Evolutionary conservation across 495 filamentous ascomycete species (phyloP), one percentile per base, ranked within the genome.

Genomic region (Cenococcum geophilum): DNA sequence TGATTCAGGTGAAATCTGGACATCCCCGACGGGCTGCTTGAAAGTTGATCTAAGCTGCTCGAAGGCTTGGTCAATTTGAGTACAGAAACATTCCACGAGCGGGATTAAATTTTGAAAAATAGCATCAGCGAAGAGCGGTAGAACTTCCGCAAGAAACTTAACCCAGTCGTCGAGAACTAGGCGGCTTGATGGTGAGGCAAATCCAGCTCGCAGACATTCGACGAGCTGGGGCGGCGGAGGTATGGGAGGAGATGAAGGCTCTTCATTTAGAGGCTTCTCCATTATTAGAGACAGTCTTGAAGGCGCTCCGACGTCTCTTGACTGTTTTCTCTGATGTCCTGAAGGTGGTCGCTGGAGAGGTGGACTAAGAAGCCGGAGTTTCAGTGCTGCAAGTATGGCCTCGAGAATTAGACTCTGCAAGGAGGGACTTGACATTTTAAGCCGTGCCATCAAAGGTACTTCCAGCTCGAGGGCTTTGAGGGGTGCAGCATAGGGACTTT

Each of bases 61-160:
- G 71, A 96, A 97, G 0, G 85, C 85, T 56, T 74, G 73, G 47
- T 76, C 80, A 18, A 96, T 86, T 67, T 95, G 84, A 56, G 76
- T 75, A 72, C 89, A 95, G 55, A 99, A 79, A 53, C 88, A 92
- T 73, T 92, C 91, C 20, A 96, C 92, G 9, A 99, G 78, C 23
- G 89, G 92, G 58, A 97, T 82, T 36, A 97, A 73, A 55, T 91
- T 88, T 67, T 96, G 90, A 68, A 96, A 97, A 36, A 95, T 89
- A 1, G 85, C 83, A 21, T 84, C 84, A 1, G 85, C 81, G 73
- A 92, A 92, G 1, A 96, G 73, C 9, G 92, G 91, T 23, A 97
- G 78, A 50, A 89, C 88, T 71, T 91, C 86, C 20, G 83, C 80
- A n/a, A 99, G 79, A 55, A 99, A 88, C 37, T 81, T 78, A 21